Evolutionary conservation across 768 basidiomycete species (phyloP).

Genomic region (Trametes coccinea): DNA sequence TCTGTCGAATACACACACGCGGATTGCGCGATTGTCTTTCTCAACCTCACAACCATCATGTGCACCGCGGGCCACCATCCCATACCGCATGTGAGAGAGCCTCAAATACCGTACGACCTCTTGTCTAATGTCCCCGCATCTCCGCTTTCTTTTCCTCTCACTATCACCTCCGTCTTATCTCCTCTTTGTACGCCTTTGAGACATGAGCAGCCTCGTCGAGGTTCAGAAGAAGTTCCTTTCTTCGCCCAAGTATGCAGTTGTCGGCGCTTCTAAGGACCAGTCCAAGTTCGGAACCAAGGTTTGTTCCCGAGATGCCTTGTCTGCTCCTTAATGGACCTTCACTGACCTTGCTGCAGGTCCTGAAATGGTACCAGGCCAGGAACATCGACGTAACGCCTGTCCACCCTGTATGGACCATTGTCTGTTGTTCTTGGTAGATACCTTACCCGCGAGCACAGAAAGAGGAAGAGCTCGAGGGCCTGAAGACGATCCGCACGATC

Average conservation of each 20-base stretch:
- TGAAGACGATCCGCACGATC: conserved; percentile 56
- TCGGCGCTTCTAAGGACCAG: conserved; percentile 80
- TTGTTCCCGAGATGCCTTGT: neutral
- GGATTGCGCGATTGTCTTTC: conserved; percentile 19
- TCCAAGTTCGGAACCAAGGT: conserved; percentile 80
- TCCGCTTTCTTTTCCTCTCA: neutral
- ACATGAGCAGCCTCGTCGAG: conserved; percentile 37
- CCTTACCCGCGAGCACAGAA: conserved; percentile 44
- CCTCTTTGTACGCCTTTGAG: neutral
- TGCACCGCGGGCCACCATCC: conserved; percentile 9
- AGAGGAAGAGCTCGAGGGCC: conserved; percentile 67
- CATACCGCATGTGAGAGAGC: conserved; percentile 18
- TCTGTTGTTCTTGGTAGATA: neutral
- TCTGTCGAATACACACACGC: neutral
- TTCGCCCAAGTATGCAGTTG: conserved; percentile 68
- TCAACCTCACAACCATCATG: conserved; percentile 7
- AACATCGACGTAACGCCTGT: conserved; percentile 65
- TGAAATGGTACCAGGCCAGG: conserved; percentile 74
- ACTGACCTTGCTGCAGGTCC: conserved; percentile 46
- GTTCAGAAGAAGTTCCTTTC: conserved; percentile 58
- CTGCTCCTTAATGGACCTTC: neutral
- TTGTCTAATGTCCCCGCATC: neutral
- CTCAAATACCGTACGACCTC: conserved; percentile 16
- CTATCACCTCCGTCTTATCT: conserved; percentile 1
- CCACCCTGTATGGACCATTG: conserved; percentile 55